Evolutionary conservation across 1,139 yeast species (phyloP), one percentile per base, ranked within the genome.

Genomic region (Hanseniaspora sp.): DNA sequence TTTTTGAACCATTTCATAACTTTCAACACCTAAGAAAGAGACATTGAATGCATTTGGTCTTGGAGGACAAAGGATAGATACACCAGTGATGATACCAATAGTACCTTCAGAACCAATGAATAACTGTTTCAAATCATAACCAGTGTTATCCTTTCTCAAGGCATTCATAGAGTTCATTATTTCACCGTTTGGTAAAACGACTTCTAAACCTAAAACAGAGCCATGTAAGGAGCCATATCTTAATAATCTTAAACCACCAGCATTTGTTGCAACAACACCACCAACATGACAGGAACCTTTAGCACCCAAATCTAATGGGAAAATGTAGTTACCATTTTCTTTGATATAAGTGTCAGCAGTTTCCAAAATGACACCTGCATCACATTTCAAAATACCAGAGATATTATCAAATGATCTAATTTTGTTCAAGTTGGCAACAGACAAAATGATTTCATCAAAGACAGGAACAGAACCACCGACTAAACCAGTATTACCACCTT

Each of bases 241-340:
- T 61, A 90, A 72, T 57, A 90, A 73, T 64, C 97, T 76, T 62
- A 90, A 75, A 0, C 98, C 98, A 64, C 98, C 97, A 6, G 98
- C 97, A 66, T 90, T 90, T 18, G 96, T 88, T 7, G 97, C 95
- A 42, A 87, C 95, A 56, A 83, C 86, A 58, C 97, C 98, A 60
- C 97, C 97, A 59, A 90, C 83, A 62, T 87, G 95, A 68, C 98
- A 90, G 2, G 96, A 87, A 17, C 98, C 98, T 71, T 90, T 90
- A 48, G 98, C 97, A 54, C 98, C 98, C 58, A 90, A 73, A 66
- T 90, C 98, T 52, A 90, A 74, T 29, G 98, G 98, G 76, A 90
- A 90, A 55, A 90, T 85, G 69, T 84, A 86, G 15, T 51, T 51
- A 3, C 95, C 95, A 29, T 79, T 72, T 58, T 87, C 95, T 28